Conservation (phyloP, 257 asterid genomes). For the Orobanche coerulescens region DNA sequence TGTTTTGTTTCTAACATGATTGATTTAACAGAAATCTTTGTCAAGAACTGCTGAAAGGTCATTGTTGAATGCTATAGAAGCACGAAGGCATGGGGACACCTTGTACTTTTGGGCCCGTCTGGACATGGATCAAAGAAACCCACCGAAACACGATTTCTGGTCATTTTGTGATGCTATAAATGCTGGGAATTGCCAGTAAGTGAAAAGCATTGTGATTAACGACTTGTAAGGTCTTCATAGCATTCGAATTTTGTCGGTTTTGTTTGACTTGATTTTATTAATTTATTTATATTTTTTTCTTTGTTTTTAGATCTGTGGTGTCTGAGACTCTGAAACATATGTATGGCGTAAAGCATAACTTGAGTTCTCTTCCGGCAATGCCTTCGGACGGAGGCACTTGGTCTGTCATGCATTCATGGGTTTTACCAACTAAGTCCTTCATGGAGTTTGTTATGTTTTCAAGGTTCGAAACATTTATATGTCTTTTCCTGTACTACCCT, state of each 20-base stretch:
- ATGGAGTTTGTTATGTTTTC: constrained; percentile 93
- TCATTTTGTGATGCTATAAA: constrained; percentile 87
- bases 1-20: constrained; percentile 12
- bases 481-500: not conserved
- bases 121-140: constrained; percentile 61
- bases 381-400: constrained; percentile 67
- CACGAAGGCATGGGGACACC: constrained; percentile 68
- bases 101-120: constrained; percentile 82
- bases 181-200: constrained; percentile 97
- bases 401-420: constrained; percentile 95
- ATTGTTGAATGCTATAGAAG: constrained; percentile 55
- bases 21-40: constrained; percentile 56
- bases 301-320: constrained; percentile 54
- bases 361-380: constrained; percentile 74
- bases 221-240: not conserved
- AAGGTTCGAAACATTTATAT: constrained; percentile 42
- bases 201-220: not conserved
- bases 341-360: constrained; percentile 68
- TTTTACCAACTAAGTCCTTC: constrained; percentile 81
- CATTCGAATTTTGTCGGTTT: not conserved
- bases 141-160: constrained; percentile 73
- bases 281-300: constrained; percentile 9
- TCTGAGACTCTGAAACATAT: constrained; percentile 68
- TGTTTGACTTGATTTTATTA: constrained; percentile 3
- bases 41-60: constrained; percentile 72